Conservation (phyloP, 2,329 filamentous ascomycete genomes). For the Beauveria varroae region DNA sequence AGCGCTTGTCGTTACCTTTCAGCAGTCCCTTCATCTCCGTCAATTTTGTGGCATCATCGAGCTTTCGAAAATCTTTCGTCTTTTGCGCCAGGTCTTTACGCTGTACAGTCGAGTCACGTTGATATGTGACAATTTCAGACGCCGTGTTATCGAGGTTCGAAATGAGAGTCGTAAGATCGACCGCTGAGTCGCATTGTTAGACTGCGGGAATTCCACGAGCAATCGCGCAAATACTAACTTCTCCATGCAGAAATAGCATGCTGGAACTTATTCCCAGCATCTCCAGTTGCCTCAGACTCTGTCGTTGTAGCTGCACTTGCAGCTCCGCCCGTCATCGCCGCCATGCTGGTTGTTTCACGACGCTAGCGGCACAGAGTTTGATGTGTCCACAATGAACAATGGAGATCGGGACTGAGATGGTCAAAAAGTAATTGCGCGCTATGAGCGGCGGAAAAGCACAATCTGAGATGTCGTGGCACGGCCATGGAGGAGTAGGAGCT, state of each 20-base stretch:
- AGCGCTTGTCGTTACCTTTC: slow-evolving; percentile 52
- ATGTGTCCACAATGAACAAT: neutral
- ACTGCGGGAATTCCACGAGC: neutral
- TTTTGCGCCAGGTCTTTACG: slow-evolving; percentile 97
- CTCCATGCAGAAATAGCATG: slow-evolving; percentile 93
- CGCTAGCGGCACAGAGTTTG: neutral
- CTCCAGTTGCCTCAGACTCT: slow-evolving; percentile 24
- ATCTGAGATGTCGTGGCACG: neutral
- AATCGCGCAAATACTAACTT: slow-evolving; percentile 46
- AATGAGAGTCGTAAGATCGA: slow-evolving; percentile 78
- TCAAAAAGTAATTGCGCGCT: neutral
- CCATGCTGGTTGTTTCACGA: slow-evolving; percentile 14
- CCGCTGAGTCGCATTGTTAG: slow-evolving; percentile 46
- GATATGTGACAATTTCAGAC: slow-evolving; percentile 89
- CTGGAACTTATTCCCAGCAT: slow-evolving; percentile 87
- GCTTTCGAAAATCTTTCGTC: slow-evolving; percentile 94
- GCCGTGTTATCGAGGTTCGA: slow-evolving; percentile 84
- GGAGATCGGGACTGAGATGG: no score
- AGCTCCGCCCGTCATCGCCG: slow-evolving; percentile 20
- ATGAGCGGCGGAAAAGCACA: neutral
- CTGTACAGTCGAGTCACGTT: slow-evolving; percentile 91
- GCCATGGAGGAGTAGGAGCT: neutral
- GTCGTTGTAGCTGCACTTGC: slow-evolving; percentile 21
- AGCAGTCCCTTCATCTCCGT: slow-evolving; percentile 81
- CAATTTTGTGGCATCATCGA: slow-evolving; percentile 82